Conservation (phyloP, 495 filamentous ascomycete species). For the Haplographium delicatum region DNA sequence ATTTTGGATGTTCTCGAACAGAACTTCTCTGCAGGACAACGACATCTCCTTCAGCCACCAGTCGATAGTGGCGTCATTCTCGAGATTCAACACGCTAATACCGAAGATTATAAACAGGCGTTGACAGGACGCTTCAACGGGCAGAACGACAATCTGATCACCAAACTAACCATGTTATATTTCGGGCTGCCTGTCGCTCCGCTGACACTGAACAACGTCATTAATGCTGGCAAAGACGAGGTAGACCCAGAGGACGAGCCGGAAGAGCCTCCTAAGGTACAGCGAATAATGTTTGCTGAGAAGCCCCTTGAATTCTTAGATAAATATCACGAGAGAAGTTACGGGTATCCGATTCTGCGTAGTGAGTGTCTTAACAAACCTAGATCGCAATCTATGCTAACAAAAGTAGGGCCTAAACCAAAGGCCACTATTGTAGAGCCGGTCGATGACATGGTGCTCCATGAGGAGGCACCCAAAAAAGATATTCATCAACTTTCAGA, state of each 20-base stretch:
- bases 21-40: constrained; percentile 22
- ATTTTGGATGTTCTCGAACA: constrained; percentile 4
- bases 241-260: constrained; percentile 11
- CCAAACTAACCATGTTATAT: constrained; percentile 24
- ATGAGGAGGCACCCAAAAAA: too few relatives aligned
- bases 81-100: constrained; percentile 8
- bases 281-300: constrained; percentile 22
- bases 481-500: too few relatives aligned
- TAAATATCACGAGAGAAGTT: constrained; percentile 19
- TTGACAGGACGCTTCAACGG: constrained; percentile 5
- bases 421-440: too few relatives aligned
- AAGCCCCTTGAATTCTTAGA: constrained; percentile 26
- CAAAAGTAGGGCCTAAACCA: constrained; percentile 4
- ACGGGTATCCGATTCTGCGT: constrained; percentile 23
- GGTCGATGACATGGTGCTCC: too few relatives aligned
- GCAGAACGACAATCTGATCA: constrained; percentile 12
- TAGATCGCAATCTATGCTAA: not conserved
- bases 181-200: constrained; percentile 24
- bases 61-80: not conserved
- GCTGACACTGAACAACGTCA: constrained; percentile 16
- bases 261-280: constrained; percentile 1
- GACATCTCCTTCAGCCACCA: constrained; percentile 9
- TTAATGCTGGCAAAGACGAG: constrained; percentile 5
- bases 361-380: constrained; percentile 9
- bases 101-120: constrained; percentile 13